These are phyloP conservation scores for Lactarius psammicola DNA, from an alignment of 768 basidiomycete species.

Conservation along the genomic window DNA sequence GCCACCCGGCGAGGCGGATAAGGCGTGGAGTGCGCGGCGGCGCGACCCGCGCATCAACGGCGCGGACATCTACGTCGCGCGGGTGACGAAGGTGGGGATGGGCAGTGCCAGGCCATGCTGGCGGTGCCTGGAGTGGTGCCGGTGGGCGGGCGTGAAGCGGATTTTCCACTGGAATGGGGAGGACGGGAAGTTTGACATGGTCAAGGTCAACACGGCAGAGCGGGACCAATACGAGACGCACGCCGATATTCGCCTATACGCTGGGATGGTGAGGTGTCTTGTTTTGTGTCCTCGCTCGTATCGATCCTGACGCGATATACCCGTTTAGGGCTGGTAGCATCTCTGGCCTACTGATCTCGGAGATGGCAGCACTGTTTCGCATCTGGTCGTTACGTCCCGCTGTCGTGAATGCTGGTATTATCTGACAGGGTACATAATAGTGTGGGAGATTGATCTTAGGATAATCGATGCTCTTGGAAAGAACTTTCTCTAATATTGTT, in stretches of 20 bases:
- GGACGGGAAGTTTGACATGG: constrained; percentile 39
- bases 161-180: constrained; percentile 52
- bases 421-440: background rate
- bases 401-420: background rate
- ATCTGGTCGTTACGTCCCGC: background rate
- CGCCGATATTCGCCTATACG: constrained; percentile 43
- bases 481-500: background rate
- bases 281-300: background rate
- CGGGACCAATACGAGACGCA: constrained; percentile 47
- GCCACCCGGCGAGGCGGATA: constrained; percentile 28
- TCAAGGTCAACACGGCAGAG: constrained; percentile 46
- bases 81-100: constrained; percentile 49
- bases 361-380: background rate
- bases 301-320: background rate
- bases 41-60: constrained; percentile 47
- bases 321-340: constrained; percentile 18
- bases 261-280: constrained; percentile 44
- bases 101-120: constrained; percentile 55
- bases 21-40: constrained; percentile 38
- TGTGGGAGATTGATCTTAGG: background rate
- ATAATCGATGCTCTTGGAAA: constrained; percentile 1
- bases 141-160: constrained; percentile 56
- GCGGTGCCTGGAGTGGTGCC: constrained; percentile 56
- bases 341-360: background rate
- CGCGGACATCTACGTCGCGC: constrained; percentile 54